phyloP scores from a whole-genome alignment of 176 grass and related monocot species.

The Aegilops sharonensis region DNA sequence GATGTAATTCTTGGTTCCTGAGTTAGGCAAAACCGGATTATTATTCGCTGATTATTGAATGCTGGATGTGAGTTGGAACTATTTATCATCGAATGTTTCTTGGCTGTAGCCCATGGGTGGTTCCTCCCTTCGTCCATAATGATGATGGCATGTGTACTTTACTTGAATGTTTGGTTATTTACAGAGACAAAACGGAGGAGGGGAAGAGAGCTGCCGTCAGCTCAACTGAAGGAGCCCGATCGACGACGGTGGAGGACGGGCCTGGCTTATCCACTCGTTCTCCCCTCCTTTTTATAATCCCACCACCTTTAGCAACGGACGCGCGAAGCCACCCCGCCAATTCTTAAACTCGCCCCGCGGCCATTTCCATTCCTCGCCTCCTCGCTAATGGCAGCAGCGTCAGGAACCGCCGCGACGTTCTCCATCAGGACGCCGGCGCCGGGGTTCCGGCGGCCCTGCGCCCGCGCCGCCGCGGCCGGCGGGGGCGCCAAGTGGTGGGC shows the following conservation, averaged over 20 bases:
- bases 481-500: conserved; percentile 63
- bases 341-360: neutral
- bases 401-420: neutral
- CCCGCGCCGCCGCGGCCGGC: neutral
- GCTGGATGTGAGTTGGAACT: neutral
- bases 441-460: neutral
- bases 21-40: neutral
- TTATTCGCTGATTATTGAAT: neutral
- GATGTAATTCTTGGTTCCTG: conserved; percentile 12
- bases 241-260: neutral
- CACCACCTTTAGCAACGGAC: neutral
- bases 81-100: neutral
- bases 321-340: neutral
- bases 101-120: neutral
- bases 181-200: neutral
- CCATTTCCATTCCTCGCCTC: no score
- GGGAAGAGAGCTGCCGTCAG: neutral
- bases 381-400: conserved; percentile 22
- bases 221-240: no score
- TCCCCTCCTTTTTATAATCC: conserved; percentile 12
- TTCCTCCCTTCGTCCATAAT: neutral
- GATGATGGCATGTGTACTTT: neutral
- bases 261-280: neutral
- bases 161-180: neutral
- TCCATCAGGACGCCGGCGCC: conserved; percentile 4